Evolutionary conservation across 768 basidiomycete genomes (phyloP), one percentile per base, ranked within the genome.

Genomic region (Kwoniella sp.): DNA sequence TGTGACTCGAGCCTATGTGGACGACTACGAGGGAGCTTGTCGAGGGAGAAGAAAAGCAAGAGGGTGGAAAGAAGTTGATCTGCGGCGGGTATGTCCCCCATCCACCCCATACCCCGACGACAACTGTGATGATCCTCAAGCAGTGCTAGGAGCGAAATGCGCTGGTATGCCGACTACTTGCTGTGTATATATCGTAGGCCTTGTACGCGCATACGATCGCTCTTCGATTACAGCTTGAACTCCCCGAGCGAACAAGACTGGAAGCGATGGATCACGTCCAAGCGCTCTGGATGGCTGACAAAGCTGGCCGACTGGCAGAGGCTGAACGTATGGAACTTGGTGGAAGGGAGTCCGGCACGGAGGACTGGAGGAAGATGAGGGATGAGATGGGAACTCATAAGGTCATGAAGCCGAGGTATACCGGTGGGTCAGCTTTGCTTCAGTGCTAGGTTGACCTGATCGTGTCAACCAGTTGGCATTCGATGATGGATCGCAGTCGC

Each of bases 321-420:
- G 69, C 72, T 19, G 69, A 68, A 29, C 29, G 47, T 22, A 61
- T 60, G 36, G 63, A 74, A 19, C 68, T 73, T 58, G 67, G 68
- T 19, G 79, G 74, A 5, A 56, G 81, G 17, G 54, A 72, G 26
- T 79, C 77, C 36, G 81, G 81, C 2, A 76, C 78, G 3, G 72
- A 70, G 24, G 81, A 81, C 19, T 82, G 81, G 81, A 70, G 75
- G 46, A 72, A 67, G 26, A 64, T 63, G 47, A 50, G 81, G 47
- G 69, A 76, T 22, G 81, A 82, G 56, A 50, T 73, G 58, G 78
- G 80, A 5, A 40, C 19, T 3, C n/a, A 24, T 2, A 9, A 60
- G 36, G 27, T 58, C 2, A 17, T 25, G 13, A 60, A 47, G 33
- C 61, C 67, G 9, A 29, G 26, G 13, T 63, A 54, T n/a, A 63